Percentiles rank a stretch among this genome's conserved stretches.
These are phyloP conservation scores for Neonectria neomacrospora DNA, from an alignment of 2,329 filamentous ascomycete genomes.

Conservation along the genomic window DNA sequence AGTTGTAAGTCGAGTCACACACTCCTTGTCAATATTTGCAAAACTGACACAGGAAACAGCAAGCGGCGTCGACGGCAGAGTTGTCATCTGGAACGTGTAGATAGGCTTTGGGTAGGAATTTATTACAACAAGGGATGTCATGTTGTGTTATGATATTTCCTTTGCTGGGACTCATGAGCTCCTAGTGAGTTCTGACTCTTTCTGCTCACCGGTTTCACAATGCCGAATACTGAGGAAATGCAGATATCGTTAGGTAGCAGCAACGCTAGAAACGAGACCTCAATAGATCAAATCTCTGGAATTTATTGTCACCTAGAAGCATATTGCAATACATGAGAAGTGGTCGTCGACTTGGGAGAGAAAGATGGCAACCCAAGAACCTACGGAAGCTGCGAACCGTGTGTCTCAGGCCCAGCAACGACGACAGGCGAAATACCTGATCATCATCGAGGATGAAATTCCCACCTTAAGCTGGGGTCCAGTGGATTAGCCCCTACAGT, in stretches of 20 bases:
- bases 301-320: neutral
- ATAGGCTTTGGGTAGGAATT: conserved; percentile 17
- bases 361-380: neutral
- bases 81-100: conserved; percentile 81
- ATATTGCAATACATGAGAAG: neutral
- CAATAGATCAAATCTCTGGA: too few relatives aligned
- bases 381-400: neutral
- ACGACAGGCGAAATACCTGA: neutral
- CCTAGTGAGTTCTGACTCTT: neutral
- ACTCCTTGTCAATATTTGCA: conserved; percentile 22
- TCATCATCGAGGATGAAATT: too few relatives aligned
- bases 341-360: neutral
- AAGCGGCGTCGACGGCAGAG: conserved; percentile 83
- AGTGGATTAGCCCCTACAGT: too few relatives aligned
- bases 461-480: too few relatives aligned
- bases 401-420: neutral
- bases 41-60: conserved; percentile 60
- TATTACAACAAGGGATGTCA: conserved; percentile 5
- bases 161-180: neutral
- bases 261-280: too few relatives aligned
- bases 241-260: neutral
- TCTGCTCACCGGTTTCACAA: neutral
- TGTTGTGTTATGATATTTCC: neutral
- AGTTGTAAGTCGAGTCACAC: conserved; percentile 76
- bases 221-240: neutral